Percentiles rank a stretch among this genome's conserved stretches.
Conservation (phyloP, 225 moss, liverwort and hornwort species). For the Marchantia paleacea region DNA sequence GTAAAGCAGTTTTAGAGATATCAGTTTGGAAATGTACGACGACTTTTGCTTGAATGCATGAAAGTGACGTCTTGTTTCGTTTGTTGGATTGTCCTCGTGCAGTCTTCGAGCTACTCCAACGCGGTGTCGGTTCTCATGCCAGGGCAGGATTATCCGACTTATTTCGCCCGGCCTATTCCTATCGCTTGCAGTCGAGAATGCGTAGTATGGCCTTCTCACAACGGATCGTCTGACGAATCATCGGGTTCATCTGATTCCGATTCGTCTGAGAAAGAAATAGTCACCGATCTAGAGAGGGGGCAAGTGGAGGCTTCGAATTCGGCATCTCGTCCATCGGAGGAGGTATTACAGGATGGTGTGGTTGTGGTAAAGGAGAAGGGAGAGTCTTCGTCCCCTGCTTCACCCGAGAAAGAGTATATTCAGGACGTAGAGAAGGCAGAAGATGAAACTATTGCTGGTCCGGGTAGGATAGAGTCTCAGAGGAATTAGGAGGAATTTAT, state of each 20-base stretch:
- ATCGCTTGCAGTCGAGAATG: slow-evolving; percentile 18
- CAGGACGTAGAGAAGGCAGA: neutral
- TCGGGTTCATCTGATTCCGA: neutral
- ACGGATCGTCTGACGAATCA: slow-evolving; percentile 1
- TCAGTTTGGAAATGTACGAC: too few species aligned
- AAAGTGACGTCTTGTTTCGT: neutral
- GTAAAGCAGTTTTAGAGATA: too few species aligned
- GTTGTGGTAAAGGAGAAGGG: neutral
- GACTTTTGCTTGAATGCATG: too few species aligned
- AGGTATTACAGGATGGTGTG: neutral
- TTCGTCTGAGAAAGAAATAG: neutral
- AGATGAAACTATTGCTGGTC: neutral
- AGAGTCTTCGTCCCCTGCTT: slow-evolving; percentile 6
- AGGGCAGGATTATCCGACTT: slow-evolving; percentile 37
- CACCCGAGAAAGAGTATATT: neutral
- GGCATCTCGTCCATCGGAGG: neutral
- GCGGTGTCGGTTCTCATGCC: slow-evolving; percentile 42
- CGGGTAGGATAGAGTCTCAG: neutral
- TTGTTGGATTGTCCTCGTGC: slow-evolving; percentile 1
- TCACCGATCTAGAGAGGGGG: neutral
- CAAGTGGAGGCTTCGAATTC: slow-evolving; percentile 1
- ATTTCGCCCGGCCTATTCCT: slow-evolving; percentile 32
- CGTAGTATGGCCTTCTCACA: slow-evolving; percentile 24
- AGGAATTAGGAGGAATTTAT: neutral
- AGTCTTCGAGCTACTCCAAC: slow-evolving; percentile 25